Evolutionary conservation across 495 filamentous ascomycete genomes (phyloP), one percentile per base, ranked within the genome.

Genomic region (Penicillium canescens): DNA sequence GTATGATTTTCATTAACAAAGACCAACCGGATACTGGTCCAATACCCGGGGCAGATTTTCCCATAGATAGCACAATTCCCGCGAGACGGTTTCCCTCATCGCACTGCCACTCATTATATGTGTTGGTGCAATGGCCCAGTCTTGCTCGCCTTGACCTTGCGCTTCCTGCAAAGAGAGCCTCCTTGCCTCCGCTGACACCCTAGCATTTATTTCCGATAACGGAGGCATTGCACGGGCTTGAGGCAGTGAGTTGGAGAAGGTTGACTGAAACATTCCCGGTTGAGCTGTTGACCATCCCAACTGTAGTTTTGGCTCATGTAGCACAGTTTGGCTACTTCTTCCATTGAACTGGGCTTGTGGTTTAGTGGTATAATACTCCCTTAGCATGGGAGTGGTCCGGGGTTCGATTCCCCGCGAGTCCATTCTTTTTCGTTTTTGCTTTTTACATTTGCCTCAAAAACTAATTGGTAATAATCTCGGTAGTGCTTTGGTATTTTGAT

Each of bases 381-480:
- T 76, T 76, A 71, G 72, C 67, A 71, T 77, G 73, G 74, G 74
- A 71, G 76, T 75, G 75, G 77, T 79, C 78, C 75, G 71, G 78
- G 78, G 74, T 80, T 81, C 77, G 74, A 80, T 79, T 80, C 74
- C 77, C 78, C 69, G 78, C 78, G 73, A 71, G 68, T 71, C 70
- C 70, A 73, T 62, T 51, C 60, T 66, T 67, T 66, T 68, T 56
- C 84, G 63, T 67, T 64, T 66, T 67, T 55, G 85, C 20, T 11
- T 6, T 36, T 86, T 42, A 74, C 75, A 33, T 18, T 1, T 1
- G 18, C 18, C 18, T 18, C 18, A 18, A 18, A 18, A 18, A 18
- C 1, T 18, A 18, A 18, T 18, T 18, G 18, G 18, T 18, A 18
- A 18, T 18, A 18, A 18, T 18, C 18, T 18, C 18, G 18, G 18